Evolutionary conservation across 805 yeast species (phyloP).

Genomic region (Yarrowia deformans): DNA sequence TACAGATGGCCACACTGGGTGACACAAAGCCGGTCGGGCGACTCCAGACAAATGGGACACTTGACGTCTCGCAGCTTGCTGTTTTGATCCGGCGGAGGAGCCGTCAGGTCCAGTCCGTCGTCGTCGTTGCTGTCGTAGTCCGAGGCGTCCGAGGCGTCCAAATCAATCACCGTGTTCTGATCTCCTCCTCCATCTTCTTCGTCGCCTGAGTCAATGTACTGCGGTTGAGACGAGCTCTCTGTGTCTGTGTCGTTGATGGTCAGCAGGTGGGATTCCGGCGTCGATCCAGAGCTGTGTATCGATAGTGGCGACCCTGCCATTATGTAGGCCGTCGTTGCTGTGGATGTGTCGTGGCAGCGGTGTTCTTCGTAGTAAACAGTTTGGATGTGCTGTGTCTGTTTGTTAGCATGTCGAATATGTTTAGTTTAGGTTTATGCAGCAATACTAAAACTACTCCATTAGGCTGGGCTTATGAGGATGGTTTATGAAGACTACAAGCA

Average conservation of each 20-base stretch:
- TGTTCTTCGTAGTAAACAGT: no score
- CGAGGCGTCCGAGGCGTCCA: constrained; percentile 18
- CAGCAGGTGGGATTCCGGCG: neutral
- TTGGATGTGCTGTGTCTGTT: no score
- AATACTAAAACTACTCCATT: no score
- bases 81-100: constrained; percentile 4
- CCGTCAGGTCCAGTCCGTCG: constrained; percentile 14
- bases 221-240: constrained; percentile 3
- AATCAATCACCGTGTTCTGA: neutral
- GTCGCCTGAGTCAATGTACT: constrained; percentile 26
- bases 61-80: constrained; percentile 41
- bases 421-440: no score
- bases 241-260: constrained; percentile 19
- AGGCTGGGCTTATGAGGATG: no score
- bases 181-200: constrained; percentile 28
- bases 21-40: constrained; percentile 48
- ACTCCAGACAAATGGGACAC: constrained; percentile 52
- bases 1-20: constrained; percentile 53
- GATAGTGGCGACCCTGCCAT: neutral
- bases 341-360: no score
- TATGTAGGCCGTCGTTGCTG: no score
- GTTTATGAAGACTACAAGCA: no score
- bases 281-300: neutral
- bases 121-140: constrained; percentile 28
- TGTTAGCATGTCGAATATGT: no score